phyloP scores from a whole-genome alignment of 2,329 filamentous ascomycete species.

The Xylariaceae sp. region DNA sequence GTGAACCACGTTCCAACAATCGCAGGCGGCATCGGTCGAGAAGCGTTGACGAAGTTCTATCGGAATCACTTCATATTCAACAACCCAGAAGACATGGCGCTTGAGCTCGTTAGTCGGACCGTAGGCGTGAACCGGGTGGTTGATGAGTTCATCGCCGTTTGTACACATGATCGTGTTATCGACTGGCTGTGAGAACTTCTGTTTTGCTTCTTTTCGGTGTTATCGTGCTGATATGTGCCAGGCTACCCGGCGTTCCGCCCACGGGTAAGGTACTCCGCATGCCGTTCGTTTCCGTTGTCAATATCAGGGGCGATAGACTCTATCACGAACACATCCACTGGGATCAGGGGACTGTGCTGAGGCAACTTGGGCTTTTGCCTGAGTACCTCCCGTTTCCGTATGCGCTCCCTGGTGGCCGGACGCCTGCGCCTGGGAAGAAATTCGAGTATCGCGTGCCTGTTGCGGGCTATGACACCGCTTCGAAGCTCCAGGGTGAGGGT shows the following conservation, averaged over 20 bases:
- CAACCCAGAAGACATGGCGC: constrained; percentile 62
- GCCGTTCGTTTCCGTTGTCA: constrained; percentile 62
- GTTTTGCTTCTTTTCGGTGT: not conserved
- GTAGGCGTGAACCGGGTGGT: constrained; percentile 68
- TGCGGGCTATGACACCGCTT: constrained; percentile 51
- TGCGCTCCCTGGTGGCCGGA: constrained; percentile 37
- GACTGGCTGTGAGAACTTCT: constrained; percentile 61
- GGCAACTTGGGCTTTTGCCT: constrained; percentile 59
- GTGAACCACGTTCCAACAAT: constrained; percentile 70
- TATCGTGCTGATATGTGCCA: constrained; percentile 20
- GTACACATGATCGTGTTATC: constrained; percentile 59
- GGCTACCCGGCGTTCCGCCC: constrained; percentile 56
- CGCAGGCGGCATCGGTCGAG: constrained; percentile 66
- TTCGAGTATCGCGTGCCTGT: constrained; percentile 60
- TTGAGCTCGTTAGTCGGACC: constrained; percentile 69
- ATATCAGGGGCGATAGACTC: constrained; percentile 63
- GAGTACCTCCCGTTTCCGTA: constrained; percentile 64
- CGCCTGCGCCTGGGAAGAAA: constrained; percentile 29
- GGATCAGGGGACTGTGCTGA: constrained; percentile 62
- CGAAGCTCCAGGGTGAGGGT: constrained; percentile 46
- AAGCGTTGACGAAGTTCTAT: constrained; percentile 63
- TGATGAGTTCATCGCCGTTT: constrained; percentile 64
- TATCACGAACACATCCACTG: constrained; percentile 70
- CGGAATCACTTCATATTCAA: constrained; percentile 69
- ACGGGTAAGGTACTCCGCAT: constrained; percentile 52